Percentiles rank a stretch among this genome's conserved stretches.
Conservation (phyloP, 208 protist species). For the Zelonia costaricensis region DNA sequence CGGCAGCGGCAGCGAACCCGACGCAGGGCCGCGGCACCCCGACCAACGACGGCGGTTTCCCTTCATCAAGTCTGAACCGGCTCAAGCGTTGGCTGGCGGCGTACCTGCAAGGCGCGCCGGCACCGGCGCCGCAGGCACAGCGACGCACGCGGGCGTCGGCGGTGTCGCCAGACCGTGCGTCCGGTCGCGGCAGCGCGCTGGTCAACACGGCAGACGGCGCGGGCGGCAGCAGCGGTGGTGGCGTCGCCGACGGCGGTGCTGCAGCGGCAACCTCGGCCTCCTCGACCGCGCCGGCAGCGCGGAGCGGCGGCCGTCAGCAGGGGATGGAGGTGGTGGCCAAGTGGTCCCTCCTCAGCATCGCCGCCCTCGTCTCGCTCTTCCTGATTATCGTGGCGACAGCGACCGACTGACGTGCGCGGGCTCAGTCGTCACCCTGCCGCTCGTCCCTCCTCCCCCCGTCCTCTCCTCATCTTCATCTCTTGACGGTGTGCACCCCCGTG, state of each 20-base stretch:
- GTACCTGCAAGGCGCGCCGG: neutral
- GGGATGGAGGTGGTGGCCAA: slow-evolving; percentile 9
- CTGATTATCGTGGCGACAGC: slow-evolving; percentile 5
- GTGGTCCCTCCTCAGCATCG: slow-evolving; percentile 23
- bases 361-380: slow-evolving; percentile 7
- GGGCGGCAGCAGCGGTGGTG: neutral
- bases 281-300: neutral
- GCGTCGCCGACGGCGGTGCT: neutral
- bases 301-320: neutral
- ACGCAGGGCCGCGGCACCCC: neutral
- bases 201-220: neutral
- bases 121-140: slow-evolving; percentile 2
- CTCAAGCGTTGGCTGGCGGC: neutral
- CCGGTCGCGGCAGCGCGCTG: neutral
- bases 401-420: slow-evolving; percentile 7
- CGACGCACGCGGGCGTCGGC: too few species aligned
- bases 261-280: neutral
- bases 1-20: neutral
- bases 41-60: neutral
- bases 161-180: too few species aligned
- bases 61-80: neutral
- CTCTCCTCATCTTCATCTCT: neutral
- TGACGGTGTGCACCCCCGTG: too few species aligned
- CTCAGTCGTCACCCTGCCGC: too few species aligned
- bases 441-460: too few species aligned